Conservation (phyloP, 2,329 filamentous ascomycete species). For the Colletotrichum phormii region DNA sequence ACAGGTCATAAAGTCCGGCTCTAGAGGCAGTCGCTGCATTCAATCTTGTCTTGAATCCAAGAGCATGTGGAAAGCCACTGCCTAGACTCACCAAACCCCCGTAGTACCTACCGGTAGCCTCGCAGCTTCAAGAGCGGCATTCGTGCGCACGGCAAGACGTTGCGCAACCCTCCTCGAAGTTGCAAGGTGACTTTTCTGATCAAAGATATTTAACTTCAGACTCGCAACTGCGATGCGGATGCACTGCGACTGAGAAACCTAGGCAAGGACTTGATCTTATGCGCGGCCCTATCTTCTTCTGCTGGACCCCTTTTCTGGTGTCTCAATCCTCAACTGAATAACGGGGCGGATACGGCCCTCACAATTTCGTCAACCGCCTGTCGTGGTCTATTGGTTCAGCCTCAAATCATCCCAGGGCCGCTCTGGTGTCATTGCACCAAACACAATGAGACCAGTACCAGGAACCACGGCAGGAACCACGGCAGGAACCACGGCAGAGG, state of each 20-base stretch:
- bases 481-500: background rate
- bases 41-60: background rate
- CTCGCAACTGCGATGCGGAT: background rate
- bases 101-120: background rate
- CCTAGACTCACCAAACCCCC: background rate
- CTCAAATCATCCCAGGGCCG: slow-evolving; percentile 8
- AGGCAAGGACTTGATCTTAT: background rate
- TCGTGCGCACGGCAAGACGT: too few species aligned
- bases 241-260: background rate
- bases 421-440: background rate
- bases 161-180: background rate
- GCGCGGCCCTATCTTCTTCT: background rate
- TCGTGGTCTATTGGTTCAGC: slow-evolving; percentile 12
- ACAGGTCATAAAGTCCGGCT: slow-evolving; percentile 9
- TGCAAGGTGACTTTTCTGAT: background rate
- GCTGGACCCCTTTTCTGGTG: slow-evolving; percentile 12
- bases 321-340: slow-evolving; percentile 14
- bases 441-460: background rate
- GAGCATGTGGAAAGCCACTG: background rate
- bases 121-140: background rate
- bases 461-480: background rate
- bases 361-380: background rate
- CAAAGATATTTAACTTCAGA: background rate
- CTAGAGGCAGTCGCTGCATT: background rate
- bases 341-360: background rate